phyloP scores from a whole-genome alignment of 139 green algal species.

The Chlorella sorokiniana region DNA sequence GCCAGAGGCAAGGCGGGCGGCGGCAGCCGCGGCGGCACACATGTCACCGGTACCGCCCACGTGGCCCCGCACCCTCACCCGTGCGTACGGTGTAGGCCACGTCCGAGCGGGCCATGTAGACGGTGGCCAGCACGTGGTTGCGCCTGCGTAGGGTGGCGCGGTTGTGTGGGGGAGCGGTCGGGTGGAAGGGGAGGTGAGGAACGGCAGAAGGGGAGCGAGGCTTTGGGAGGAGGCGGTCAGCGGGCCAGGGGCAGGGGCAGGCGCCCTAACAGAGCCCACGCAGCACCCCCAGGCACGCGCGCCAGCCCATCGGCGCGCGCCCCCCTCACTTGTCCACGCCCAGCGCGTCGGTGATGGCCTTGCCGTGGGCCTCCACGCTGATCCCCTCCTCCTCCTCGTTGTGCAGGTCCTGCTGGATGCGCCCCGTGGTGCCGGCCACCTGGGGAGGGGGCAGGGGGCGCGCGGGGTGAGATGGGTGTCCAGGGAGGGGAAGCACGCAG shows the following conservation, averaged over 20 bases:
- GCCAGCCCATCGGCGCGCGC: background rate
- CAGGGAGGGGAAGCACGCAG: background rate
- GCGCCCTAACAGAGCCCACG: background rate
- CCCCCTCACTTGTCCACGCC: slow-evolving; percentile 58
- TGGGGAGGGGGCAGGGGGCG: slow-evolving; percentile 24
- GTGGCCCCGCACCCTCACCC: background rate
- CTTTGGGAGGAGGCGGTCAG: background rate
- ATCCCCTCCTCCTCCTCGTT: slow-evolving; percentile 93
- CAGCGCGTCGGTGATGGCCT: slow-evolving; percentile 79
- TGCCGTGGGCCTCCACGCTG: slow-evolving; percentile 82
- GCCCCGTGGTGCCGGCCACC: slow-evolving; percentile 88
- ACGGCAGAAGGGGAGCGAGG: background rate
- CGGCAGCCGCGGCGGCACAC: no score
- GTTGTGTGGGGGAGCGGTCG: background rate
- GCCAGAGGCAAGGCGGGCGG: background rate
- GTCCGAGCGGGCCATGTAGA: slow-evolving; percentile 88
- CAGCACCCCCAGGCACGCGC: background rate
- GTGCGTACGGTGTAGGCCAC: slow-evolving; percentile 84
- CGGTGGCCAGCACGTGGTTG: slow-evolving; percentile 79
- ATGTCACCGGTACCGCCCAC: background rate
- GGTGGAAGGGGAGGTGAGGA: background rate
- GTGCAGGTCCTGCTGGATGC: slow-evolving; percentile 83
- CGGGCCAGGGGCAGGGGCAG: background rate
- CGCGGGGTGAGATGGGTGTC: background rate
- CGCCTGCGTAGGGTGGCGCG: slow-evolving; percentile 32